Base-by-base conservation (phyloP, 169 alveolate species). In the Babesia microti region DNA sequence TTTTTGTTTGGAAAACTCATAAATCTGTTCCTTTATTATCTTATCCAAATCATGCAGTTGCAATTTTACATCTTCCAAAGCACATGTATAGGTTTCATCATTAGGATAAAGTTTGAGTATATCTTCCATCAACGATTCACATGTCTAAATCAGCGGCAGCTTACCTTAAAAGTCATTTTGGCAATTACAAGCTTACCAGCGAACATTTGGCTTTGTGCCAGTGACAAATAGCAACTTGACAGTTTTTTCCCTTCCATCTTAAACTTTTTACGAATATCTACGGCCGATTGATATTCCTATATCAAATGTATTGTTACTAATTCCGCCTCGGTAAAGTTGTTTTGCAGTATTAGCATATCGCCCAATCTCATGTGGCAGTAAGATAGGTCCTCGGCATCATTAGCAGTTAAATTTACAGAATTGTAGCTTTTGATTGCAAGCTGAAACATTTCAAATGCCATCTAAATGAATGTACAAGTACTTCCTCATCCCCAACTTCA, bases 181-280 rank as follows among this genome's bases (percentile, higher is more conserved):
- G n/a, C n/a, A n/a, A n/a, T n/a, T n/a, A n/a, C 51, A 17, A 51
- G 35, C 19, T 54, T 42, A 19, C 75, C 75, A 33, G 40, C 41
- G 33, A 63, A 63, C 75, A 63, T 63, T 11, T 39, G 61, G 30
- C 75, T 29, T 21, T 63, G 75, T 1, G 75, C 67, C 50, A 63
- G 33, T n/a, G 75, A 63, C 44, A 63, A 40, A 45, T 63, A 63
- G n/a, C 51, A 36, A 11, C 68, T 53, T 7, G 63, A 67, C 26
- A 63, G 11, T 33, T 63, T 59, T 11, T 47, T 47, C 5, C 32
- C 52, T 11, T 43, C 40, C 35, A 63, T 40, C 0, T 29, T n/a
- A 27, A 53, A 27, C 60, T 35, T 18, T n/a, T 43, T 39, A n/a
- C 75, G 53, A 33, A 63, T 23, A 32, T 63, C 54, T 21, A 63